Percentiles rank a stretch among this genome's conserved stretches.
Conservation (phyloP, 371 early-diverging fungal species). For the Saksenaea vasiformis region DNA sequence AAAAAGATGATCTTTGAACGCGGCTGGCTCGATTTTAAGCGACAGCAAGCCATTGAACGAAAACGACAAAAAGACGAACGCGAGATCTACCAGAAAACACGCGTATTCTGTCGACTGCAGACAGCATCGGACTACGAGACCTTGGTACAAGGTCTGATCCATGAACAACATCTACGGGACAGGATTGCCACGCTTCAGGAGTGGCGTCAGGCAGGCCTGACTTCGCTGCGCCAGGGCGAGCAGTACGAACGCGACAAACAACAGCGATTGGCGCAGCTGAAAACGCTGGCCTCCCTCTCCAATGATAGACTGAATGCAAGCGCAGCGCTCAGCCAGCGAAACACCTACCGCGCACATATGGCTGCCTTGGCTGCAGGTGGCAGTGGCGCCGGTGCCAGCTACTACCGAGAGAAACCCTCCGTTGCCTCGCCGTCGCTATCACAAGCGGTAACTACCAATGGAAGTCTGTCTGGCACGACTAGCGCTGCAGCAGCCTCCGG, state of each 20-base stretch:
- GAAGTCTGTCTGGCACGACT: conserved; percentile 17
- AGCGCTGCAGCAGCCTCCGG: conserved; percentile 34
- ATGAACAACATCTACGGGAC: conserved; percentile 73
- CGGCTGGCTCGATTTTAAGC: conserved; percentile 83
- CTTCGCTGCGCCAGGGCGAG: conserved; percentile 71
- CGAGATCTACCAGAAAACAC: conserved; percentile 73
- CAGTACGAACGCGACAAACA: conserved; percentile 71
- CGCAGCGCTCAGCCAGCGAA: conserved; percentile 18
- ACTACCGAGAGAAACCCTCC: conserved; percentile 32
- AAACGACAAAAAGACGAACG: conserved; percentile 85
- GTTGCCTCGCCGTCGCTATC: background rate
- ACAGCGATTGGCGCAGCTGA: conserved; percentile 40
- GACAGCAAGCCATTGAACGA: conserved; percentile 78
- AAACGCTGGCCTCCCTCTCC: conserved; percentile 40
- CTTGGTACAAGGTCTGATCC: conserved; percentile 79
- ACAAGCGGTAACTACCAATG: background rate
- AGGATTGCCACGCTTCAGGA: conserved; percentile 89
- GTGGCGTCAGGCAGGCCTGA: conserved; percentile 87
- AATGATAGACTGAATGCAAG: conserved; percentile 36
- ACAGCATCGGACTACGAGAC: conserved; percentile 82
- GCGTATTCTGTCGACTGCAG: conserved; percentile 89
- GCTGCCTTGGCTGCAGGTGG: conserved; percentile 16
- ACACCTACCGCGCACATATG: conserved; percentile 25
- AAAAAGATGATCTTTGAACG: conserved; percentile 90
- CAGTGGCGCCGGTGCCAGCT: conserved; percentile 27